These are phyloP conservation scores for Aegilops bicornis DNA, from an alignment of 176 grass and related monocot genomes.

Conservation along the genomic window DNA sequence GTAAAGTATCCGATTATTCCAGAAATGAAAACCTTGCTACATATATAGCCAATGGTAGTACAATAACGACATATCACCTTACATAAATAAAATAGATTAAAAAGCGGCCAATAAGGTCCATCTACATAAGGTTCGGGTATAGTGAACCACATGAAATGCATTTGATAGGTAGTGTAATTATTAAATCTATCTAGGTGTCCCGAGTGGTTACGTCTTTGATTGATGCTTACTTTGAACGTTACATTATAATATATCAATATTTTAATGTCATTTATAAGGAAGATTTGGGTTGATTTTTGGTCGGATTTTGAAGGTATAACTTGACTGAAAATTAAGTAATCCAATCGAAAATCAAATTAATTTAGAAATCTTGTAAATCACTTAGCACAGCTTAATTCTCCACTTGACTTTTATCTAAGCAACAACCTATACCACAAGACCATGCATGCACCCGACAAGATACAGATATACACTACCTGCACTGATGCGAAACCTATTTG, in stretches of 20 bases:
- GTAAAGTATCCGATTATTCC: not conserved
- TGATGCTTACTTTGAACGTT: not conserved
- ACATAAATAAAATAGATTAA: not conserved
- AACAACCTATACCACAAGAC: no score
- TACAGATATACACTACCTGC: no score
- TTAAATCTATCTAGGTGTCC: not conserved
- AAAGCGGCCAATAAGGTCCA: not conserved
- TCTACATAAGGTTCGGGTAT: rapidly evolving
- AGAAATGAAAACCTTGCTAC: not conserved
- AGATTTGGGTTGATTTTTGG: no score
- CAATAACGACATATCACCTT: not conserved
- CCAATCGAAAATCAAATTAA: no score
- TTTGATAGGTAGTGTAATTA: not conserved
- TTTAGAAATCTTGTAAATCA: no score
- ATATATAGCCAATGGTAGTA: not conserved
- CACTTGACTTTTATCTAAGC: no score
- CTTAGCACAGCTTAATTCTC: no score
- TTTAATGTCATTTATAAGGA: not conserved
- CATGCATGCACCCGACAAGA: no score
- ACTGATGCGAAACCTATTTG: no score
- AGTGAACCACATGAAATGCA: not conserved
- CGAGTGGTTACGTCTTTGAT: not conserved
- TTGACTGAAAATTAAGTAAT: no score
- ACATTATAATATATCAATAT: not conserved
- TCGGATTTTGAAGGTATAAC: no score